Evolutionary conservation across 2,329 filamentous ascomycete species (phyloP).

Genomic region (Monosporascus cannonballus): DNA sequence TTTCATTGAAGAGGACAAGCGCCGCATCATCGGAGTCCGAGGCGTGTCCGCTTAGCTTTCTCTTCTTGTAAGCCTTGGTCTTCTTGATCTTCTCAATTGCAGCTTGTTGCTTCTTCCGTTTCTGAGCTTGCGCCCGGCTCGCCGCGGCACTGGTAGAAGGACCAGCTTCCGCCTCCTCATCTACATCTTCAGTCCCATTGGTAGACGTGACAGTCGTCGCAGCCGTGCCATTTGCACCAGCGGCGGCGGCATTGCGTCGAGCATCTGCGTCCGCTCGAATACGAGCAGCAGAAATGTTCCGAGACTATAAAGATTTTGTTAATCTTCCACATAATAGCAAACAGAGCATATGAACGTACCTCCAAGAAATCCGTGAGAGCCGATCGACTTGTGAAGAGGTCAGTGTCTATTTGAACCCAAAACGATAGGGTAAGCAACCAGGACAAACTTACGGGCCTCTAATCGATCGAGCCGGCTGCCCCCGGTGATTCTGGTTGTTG

Average conservation of each 20-base stretch:
- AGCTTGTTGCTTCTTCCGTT: conserved; percentile 48
- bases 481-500: conserved; percentile 8
- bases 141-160: conserved; percentile 4
- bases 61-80: conserved; percentile 51
- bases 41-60: conserved; percentile 31
- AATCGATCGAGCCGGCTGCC: conserved; percentile 11
- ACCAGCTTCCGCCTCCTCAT: conserved; percentile 7
- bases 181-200: conserved; percentile 6
- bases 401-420: neutral
- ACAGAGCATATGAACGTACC: conserved; percentile 2
- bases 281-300: conserved; percentile 21
- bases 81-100: conserved; percentile 58
- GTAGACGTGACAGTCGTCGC: neutral
- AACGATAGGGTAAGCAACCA: neutral
- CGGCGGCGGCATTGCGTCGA: conserved; percentile 11
- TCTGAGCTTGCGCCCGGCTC: conserved; percentile 23
- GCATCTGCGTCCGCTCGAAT: conserved; percentile 16
- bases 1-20: conserved; percentile 40
- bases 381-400: conserved; percentile 11
- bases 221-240: conserved; percentile 1
- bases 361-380: conserved; percentile 25
- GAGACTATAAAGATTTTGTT: conserved; percentile 8
- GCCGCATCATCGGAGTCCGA: conserved; percentile 44
- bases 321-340: neutral
- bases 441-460: conserved; percentile 16